Evolutionary conservation across 2,329 filamentous ascomycete genomes (phyloP).

Genomic region (Cryphonectria japonica): DNA sequence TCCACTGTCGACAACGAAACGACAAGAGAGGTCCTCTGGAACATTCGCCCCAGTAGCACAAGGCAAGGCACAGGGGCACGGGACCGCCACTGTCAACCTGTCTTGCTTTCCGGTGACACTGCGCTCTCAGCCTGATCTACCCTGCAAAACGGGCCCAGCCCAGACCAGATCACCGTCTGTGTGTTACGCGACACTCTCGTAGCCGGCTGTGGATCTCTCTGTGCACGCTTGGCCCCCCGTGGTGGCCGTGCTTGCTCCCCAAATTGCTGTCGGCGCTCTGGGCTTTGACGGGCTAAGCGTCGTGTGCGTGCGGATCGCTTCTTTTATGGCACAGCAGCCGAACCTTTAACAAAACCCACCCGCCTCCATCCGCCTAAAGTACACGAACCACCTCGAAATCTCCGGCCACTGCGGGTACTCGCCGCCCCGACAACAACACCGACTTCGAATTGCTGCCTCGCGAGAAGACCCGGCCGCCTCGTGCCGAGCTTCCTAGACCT

Average conservation of each 20-base stretch:
- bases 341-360: slow-evolving; percentile 16
- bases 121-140: slow-evolving; percentile 5
- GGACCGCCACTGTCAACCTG: slow-evolving; percentile 11
- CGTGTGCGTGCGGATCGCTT: slow-evolving; percentile 13
- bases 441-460: neutral
- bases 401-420: slow-evolving; percentile 18
- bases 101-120: slow-evolving; percentile 7
- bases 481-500: neutral
- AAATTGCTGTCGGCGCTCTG: slow-evolving; percentile 8
- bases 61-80: slow-evolving; percentile 3
- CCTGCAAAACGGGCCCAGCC: slow-evolving; percentile 4
- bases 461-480: neutral
- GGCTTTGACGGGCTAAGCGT: slow-evolving; percentile 25
- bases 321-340: slow-evolving; percentile 23
- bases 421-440: slow-evolving; percentile 11
- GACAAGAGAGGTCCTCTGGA: neutral
- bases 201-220: slow-evolving; percentile 23
- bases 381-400: slow-evolving; percentile 8
- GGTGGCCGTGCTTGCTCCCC: slow-evolving; percentile 15
- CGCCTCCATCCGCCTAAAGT: slow-evolving; percentile 18
- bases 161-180: slow-evolving; percentile 19
- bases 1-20: neutral
- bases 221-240: slow-evolving; percentile 10
- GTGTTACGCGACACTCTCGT: slow-evolving; percentile 25
- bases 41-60: slow-evolving; percentile 12